Percentiles rank a stretch among this genome's conserved stretches.
phyloP scores from a whole-genome alignment of 441 rosid genomes.

The Dalechampia spathulata region DNA sequence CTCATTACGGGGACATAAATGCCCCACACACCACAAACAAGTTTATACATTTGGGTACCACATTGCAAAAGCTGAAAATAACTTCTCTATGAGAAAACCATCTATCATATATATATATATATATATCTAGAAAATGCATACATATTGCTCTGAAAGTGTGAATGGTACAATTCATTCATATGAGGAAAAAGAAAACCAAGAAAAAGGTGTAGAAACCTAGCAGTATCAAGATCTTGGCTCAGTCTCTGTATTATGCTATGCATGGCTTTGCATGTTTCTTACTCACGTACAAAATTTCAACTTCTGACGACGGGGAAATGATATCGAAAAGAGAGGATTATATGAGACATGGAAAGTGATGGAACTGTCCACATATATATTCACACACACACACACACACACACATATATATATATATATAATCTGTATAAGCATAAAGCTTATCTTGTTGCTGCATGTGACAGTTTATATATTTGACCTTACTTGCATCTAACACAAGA shows the following conservation, averaged over 20 bases:
- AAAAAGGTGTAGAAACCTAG: background rate
- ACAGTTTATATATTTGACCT: background rate
- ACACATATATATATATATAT: too few relatives aligned
- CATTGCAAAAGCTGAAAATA: slow-evolving; percentile 28
- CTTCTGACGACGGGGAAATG: background rate
- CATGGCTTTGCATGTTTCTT: background rate
- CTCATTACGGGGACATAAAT: slow-evolving; percentile 8
- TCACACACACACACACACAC: too few relatives aligned
- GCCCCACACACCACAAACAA: slow-evolving; percentile 10
- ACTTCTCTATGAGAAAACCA: slow-evolving; percentile 1
- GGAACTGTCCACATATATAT: too few relatives aligned
- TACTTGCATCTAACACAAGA: background rate
- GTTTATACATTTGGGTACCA: slow-evolving; percentile 9
- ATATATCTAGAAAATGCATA: too few relatives aligned
- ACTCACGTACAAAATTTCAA: slow-evolving; percentile 19
- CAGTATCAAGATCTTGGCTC: background rate
- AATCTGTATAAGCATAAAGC: too few relatives aligned
- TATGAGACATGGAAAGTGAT: slow-evolving; percentile 18
- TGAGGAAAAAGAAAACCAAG: background rate
- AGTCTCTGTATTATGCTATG: background rate
- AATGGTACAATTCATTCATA: slow-evolving; percentile 15
- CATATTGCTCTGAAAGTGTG: slow-evolving; percentile 11
- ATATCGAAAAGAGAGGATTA: background rate
- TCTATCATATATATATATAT: too few relatives aligned
- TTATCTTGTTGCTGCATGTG: too few relatives aligned